phyloP scores from a whole-genome alignment of 1,139 yeast genomes.

The Nakaseomyces bracarensis region DNA sequence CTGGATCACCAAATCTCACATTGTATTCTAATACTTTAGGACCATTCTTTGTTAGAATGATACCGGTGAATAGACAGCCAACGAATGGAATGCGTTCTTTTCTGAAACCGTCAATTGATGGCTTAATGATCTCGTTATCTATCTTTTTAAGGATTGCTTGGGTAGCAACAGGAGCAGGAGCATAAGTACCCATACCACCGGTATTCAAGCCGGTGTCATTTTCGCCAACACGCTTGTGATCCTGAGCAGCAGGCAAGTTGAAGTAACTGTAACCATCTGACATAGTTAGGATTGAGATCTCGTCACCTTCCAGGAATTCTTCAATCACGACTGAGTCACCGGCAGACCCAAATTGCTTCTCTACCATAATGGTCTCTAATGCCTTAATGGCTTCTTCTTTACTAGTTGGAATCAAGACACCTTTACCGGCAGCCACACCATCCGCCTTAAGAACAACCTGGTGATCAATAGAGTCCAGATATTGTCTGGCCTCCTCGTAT shows the following conservation, averaged over 20 bases:
- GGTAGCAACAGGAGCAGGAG: conserved; percentile 96
- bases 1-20: conserved; percentile 98
- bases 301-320: conserved; percentile 95
- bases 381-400: conserved; percentile 82
- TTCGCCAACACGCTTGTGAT: conserved; percentile 91
- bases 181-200: conserved; percentile 99
- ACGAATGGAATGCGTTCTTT: conserved; percentile 91
- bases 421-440: conserved; percentile 98
- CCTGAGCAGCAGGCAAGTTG: conserved; percentile 96
- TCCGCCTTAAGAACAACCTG: conserved; percentile 92
- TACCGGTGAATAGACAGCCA: conserved; percentile 94
- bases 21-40: conserved; percentile 96
- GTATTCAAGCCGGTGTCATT: conserved; percentile 93
- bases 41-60: conserved; percentile 75
- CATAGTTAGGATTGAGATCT: conserved; percentile 82
- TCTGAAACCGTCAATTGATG: conserved; percentile 95
- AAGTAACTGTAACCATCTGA: conserved; percentile 89
- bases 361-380: conserved; percentile 81
- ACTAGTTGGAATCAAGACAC: conserved; percentile 84
- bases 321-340: conserved; percentile 96
- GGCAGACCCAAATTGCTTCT: conserved; percentile 81
- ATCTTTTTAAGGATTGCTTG: conserved; percentile 61
- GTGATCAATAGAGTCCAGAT: conserved; percentile 54
- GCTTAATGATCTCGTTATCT: conserved; percentile 66
- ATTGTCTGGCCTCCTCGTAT: conserved; percentile 64